These are phyloP conservation scores for Saraca asoca DNA, from an alignment of 331 rosid species.

Conservation along the genomic window DNA sequence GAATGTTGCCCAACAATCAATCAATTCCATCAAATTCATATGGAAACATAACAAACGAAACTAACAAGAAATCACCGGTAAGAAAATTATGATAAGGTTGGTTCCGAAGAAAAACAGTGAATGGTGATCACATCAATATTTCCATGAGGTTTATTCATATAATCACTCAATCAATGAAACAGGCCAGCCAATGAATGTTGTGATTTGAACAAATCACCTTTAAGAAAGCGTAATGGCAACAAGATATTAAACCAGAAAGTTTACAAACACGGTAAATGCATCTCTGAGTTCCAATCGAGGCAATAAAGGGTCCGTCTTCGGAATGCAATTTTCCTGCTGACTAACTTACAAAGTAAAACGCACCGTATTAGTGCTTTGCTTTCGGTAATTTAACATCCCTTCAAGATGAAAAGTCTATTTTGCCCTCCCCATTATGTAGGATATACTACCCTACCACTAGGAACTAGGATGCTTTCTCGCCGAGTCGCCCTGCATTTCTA, in stretches of 20 bases:
- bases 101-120: not conserved
- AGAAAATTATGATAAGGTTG: not conserved
- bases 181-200: not conserved
- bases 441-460: slow-evolving; percentile 27
- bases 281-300: not conserved
- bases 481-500: slow-evolving; percentile 17
- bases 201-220: slow-evolving; percentile 1
- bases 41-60: not conserved
- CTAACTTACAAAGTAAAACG: not conserved
- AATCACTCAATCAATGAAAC: not conserved
- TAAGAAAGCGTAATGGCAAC: not conserved
- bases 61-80: not conserved
- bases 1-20: not conserved
- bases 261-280: not conserved
- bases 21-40: slow-evolving; percentile 20
- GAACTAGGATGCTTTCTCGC: not conserved
- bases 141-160: not conserved
- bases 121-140: not conserved
- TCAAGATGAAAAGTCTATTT: not conserved
- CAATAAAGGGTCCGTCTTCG: not conserved
- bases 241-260: not conserved
- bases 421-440: slow-evolving; percentile 32
- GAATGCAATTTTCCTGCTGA: too few relatives aligned
- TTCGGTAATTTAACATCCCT: not conserved
- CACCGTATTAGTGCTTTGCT: not conserved